A percentile compares a stretch with the other conserved stretches of the same genome.
These are phyloP conservation scores for Crithidia brevicula DNA, from an alignment of 208 protist species.

Conservation along the genomic window DNA sequence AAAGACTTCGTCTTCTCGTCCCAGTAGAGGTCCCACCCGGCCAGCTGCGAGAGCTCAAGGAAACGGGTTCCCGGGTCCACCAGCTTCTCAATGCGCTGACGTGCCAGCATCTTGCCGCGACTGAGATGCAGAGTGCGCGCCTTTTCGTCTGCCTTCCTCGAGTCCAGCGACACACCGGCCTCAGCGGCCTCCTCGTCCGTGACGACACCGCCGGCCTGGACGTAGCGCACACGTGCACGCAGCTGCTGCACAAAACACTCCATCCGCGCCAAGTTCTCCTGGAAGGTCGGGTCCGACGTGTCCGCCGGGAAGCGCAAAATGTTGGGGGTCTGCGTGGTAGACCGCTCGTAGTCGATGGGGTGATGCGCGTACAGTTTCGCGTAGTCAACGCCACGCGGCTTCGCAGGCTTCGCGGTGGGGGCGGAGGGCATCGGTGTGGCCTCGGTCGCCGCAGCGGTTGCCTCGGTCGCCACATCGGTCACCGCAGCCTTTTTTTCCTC, in stretches of 20 bases:
- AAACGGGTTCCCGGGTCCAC: slow-evolving; percentile 94
- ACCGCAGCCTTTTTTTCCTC: background rate
- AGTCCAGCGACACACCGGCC: slow-evolving; percentile 19
- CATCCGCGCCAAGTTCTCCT: slow-evolving; percentile 61
- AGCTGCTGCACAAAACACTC: slow-evolving; percentile 49
- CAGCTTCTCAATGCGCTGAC: slow-evolving; percentile 92
- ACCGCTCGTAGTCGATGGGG: slow-evolving; percentile 52
- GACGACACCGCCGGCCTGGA: slow-evolving; percentile 36
- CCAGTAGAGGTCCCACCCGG: slow-evolving; percentile 94
- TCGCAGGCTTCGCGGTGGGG: background rate
- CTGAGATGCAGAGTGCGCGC: slow-evolving; percentile 39
- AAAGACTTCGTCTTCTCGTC: slow-evolving; percentile 55
- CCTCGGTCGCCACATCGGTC: too few relatives aligned
- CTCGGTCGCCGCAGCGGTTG: background rate
- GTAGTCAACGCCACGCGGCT: slow-evolving; percentile 21
- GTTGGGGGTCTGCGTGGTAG: slow-evolving; percentile 37
- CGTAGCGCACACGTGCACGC: slow-evolving; percentile 36
- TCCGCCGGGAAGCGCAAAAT: slow-evolving; percentile 58
- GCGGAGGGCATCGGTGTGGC: background rate
- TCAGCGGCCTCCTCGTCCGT: slow-evolving; percentile 17
- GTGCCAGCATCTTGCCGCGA: slow-evolving; percentile 88
- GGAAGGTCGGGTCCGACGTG: slow-evolving; percentile 35
- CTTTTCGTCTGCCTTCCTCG: slow-evolving; percentile 25
- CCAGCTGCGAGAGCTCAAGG: slow-evolving; percentile 95
- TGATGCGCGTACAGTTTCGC: slow-evolving; percentile 43